These are phyloP conservation scores for Steccherinum ochraceum DNA, from an alignment of 768 basidiomycete genomes.

Conservation along the genomic window DNA sequence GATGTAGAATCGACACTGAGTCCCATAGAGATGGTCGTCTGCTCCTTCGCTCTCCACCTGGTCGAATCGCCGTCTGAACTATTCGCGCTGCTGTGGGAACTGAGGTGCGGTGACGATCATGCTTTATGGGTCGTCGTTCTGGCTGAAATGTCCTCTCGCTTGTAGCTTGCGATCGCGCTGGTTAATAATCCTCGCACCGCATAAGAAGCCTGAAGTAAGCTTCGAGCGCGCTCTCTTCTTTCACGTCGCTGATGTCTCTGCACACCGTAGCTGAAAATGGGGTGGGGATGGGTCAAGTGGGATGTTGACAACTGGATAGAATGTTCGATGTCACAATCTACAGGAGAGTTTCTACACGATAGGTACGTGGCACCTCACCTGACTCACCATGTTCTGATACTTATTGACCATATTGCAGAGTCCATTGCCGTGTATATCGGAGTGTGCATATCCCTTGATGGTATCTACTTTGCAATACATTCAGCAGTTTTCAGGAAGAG, in stretches of 20 bases:
- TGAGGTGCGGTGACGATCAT: conserved; percentile 24
- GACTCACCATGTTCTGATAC: background rate
- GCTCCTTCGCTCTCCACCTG: conserved; percentile 73
- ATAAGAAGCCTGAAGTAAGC: conserved; percentile 68
- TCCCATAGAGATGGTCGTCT: conserved; percentile 54
- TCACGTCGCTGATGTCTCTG: background rate
- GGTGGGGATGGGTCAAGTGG: conserved; percentile 66
- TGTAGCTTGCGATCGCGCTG: conserved; percentile 50
- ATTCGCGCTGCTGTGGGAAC: conserved; percentile 57
- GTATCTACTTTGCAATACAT: no score
- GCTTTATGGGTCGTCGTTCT: background rate
- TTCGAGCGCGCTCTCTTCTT: background rate
- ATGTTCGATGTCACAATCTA: conserved; percentile 32
- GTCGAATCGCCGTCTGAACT: conserved; percentile 54
- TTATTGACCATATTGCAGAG: conserved; percentile 23
- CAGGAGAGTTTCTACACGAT: conserved; percentile 42
- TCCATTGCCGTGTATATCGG: conserved; percentile 48
- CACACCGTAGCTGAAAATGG: conserved; percentile 59
- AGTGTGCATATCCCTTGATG: conserved; percentile 29
- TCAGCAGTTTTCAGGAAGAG: no score
- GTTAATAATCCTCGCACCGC: conserved; percentile 66
- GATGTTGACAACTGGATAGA: conserved; percentile 42
- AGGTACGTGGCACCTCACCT: conserved; percentile 27
- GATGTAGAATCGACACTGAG: background rate
- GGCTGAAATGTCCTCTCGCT: background rate